Evolutionary conservation across 1,284 basidiomycete genomes (phyloP), one percentile per base, ranked within the genome.

Genomic region (Ustilago xerochloae): DNA sequence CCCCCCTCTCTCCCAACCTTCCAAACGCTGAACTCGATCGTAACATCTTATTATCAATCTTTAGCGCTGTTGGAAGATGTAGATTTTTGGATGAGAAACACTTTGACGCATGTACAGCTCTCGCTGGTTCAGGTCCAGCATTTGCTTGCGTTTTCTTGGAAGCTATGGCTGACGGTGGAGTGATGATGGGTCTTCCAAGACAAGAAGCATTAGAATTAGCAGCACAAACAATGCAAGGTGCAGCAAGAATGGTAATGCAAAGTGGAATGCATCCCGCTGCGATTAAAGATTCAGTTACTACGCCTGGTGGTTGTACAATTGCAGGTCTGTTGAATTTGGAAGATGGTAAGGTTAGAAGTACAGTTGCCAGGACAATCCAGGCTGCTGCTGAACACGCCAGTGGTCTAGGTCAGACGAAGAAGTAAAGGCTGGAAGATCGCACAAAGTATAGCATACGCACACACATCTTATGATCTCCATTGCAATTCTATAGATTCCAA

Each of bases 101-200:
- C 86, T 99, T 99, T 82, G 96, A 99, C 86, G 96, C 95, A 3
- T 97, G 93, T 83, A 99, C 97, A 0, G 97, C 97, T 9, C 88
- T 99, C 4, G 94, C 93, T 16, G 97, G 95, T 2, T 94, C 93
- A 9, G 97, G 97, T 0, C 97, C 97, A 30, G 97, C 97, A 0
- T 99, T 99, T 85, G 94, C 93, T 1, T 94, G 93, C 75, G 91
- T 99, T 48, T 95, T 99, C 80, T 88, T 99, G 65, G 97, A 99
- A 85, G 96, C 97, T 0, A 97, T 99, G 94, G 92, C 94, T 2
- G 97, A 99, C 85, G 97, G 97, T 32, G 97, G 94, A 30, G 97
- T 99, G 43, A 99, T 99, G 97, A 99, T 99, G 97, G 97, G 97
- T 28, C 87, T 99, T 47, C 97, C 97, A 3, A 88, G 97, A 66